Evolutionary conservation across 1,284 basidiomycete species (phyloP), one percentile per base, ranked within the genome.

Genomic region (Austroboletus niveus): DNA sequence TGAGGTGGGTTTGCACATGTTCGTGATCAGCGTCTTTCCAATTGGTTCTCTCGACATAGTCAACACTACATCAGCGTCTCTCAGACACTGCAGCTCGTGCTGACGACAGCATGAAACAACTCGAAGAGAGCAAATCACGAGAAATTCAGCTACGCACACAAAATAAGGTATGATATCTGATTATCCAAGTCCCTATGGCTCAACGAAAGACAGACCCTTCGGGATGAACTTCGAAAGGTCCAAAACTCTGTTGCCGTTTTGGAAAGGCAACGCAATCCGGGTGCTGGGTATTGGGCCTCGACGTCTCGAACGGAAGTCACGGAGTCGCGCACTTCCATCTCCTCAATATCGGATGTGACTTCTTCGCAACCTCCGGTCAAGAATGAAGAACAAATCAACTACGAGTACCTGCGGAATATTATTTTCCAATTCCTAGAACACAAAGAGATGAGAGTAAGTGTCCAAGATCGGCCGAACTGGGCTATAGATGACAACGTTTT

Each of bases 391-490:
- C 93, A 95, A 56, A 80, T 98, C 53, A 98, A 95, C 65, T 75
- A 95, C n/a, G 94, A 98, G 72, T 98, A 98, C 71, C 72, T 98
- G 35, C 79, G 94, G 54, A 98, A 97, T 69, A 90, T 97, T 32
- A 92, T 97, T 48, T 67, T 98, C 41, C 94, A 97, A 68, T 98
- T 98, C 74, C 72, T 94, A 47, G 91, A 94, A 66, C 85, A 92
- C 70, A 90, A 89, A 63, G 89, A 93, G 66, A 92, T 92, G 91
- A 75, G 89, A 66, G 87, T 88, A 58, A 66, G 84, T 72, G 7
- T 15, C 29, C 15, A 5, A n/a, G 15, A 17, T 12, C 17, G 17
- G n/a, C 24, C 38, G 17, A 42, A 3, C 12, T 3, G 41, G 36
- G 36, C 24, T 45, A 43, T 43, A 9, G 49, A 35, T 58, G 32